Percentiles rank a stretch among this genome's conserved stretches.
Conservation (phyloP, 2,329 filamentous ascomycete genomes). For the Fusarium continuum region DNA sequence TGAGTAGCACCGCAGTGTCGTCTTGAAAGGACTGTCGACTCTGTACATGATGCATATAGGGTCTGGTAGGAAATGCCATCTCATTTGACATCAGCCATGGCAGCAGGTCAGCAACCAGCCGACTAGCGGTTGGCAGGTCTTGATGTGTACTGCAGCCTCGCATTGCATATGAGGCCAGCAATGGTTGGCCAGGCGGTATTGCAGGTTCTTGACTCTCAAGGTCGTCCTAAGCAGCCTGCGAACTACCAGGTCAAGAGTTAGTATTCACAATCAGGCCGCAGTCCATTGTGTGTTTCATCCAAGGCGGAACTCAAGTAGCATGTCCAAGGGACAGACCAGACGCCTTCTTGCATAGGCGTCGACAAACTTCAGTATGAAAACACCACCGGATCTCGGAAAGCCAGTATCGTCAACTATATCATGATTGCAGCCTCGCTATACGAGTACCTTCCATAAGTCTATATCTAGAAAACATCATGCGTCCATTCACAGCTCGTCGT, state of each 20-base stretch:
- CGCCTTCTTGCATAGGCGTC: not conserved
- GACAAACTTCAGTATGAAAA: not conserved
- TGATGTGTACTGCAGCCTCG: not conserved
- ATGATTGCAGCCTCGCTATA: constrained; percentile 22
- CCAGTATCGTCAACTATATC: constrained; percentile 18
- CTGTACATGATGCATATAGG: constrained; percentile 26
- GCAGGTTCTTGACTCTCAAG: not conserved
- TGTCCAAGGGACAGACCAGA: not conserved
- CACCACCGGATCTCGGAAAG: not conserved
- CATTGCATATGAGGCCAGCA: constrained; percentile 24
- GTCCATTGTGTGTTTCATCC: not conserved
- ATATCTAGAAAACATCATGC: constrained; percentile 26
- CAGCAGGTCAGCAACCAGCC: constrained; percentile 3
- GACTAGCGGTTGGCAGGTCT: not conserved
- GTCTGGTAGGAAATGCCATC: constrained; percentile 3
- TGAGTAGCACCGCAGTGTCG: constrained; percentile 11
- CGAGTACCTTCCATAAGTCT: constrained; percentile 27
- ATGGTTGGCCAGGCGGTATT: not conserved
- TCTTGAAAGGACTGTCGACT: constrained; percentile 15
- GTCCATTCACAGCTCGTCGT: constrained; percentile 24
- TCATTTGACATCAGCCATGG: constrained; percentile 1
- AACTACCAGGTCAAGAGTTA: not conserved
- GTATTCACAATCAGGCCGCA: not conserved
- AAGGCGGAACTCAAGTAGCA: not conserved
- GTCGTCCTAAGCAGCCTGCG: not conserved